Base-by-base conservation (phyloP, 1,284 basidiomycete species). In the Ganoderma multipileum region DNA sequence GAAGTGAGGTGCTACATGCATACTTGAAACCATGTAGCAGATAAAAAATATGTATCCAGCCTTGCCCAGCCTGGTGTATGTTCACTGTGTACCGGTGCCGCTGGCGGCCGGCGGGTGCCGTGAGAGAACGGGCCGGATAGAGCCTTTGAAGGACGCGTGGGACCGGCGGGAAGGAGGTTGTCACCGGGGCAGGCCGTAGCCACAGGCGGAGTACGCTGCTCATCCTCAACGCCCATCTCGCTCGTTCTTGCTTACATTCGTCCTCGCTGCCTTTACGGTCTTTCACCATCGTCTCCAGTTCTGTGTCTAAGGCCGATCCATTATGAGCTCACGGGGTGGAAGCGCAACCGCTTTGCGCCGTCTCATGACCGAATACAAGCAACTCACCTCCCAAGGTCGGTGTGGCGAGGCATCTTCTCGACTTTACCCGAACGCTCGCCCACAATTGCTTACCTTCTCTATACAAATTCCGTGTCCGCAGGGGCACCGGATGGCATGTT, bases 341-440 rank as follows among this genome's bases (percentile, higher is more conserved):
- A 89, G 81, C 72, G 81, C 90, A 50, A 93, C 92, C 11, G 93
- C 93, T 28, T 81, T 93, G 55, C 85, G 91, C 63, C 85, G 95
- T 61, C 85, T 97, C 68, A 96, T 97, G 95, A 97, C 93, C 16
- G 95, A 98, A 79, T 97, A 97, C 85, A 93, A 91, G 78, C 95
- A 96, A 75, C 87, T 98, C 75, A 95, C 88, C 0, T 83, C 89
- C 0, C 84, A 87, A 76, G 88, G 87, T 85, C 67, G 66, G 83
- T 73, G 52, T 55, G 38, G n/a, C 33, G 62, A 41, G 58, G 59
- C 67, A 61, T 30, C 54, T 36, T 62, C 63, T 59, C 42, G 50
- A 41, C 38, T 23, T 23, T 28, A 60, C 36, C 38, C 36, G 23
- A 39, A 41, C 38, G 20, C n/a, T 60, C n/a, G 6, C 58, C 23